Evolutionary conservation across 139 green algal genomes (phyloP).

Genomic region (Tetraselmis striata): DNA sequence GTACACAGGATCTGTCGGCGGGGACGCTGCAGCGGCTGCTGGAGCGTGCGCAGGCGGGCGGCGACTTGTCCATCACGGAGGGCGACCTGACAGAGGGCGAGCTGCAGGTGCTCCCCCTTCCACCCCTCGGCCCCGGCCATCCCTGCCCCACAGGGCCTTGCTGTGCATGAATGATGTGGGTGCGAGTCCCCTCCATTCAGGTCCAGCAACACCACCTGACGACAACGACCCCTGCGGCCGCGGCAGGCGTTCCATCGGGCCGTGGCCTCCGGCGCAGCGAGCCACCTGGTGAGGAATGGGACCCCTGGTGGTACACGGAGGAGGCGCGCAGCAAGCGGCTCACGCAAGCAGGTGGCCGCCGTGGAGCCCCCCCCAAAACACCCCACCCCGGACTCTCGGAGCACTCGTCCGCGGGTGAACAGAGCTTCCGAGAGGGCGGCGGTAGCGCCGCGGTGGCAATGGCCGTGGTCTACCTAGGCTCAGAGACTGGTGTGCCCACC

Average conservation of each 20-base stretch:
- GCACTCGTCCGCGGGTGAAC: no score
- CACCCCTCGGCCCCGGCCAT: not conserved
- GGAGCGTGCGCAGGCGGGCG: not conserved
- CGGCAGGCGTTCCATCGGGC: slow-evolving; percentile 27
- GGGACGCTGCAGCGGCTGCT: slow-evolving; percentile 33
- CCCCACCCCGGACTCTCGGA: no score
- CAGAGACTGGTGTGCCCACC: no score
- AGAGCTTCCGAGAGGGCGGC: no score
- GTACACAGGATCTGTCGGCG: slow-evolving; percentile 20
- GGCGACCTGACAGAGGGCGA: slow-evolving; percentile 41
- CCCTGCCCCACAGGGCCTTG: not conserved
- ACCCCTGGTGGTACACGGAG: slow-evolving; percentile 44
- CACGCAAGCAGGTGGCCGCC: not conserved
- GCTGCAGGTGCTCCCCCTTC: not conserved
- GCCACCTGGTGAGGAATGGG: slow-evolving; percentile 29
- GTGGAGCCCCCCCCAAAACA: no score
- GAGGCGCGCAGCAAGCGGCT: slow-evolving; percentile 34
- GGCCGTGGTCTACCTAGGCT: no score
- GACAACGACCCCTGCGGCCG: not conserved
- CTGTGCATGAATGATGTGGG: no score
- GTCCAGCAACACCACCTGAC: not conserved
- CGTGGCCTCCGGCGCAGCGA: slow-evolving; percentile 19
- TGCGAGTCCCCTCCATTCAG: no score
- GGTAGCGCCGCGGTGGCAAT: no score
- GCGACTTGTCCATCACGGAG: slow-evolving; percentile 20